These are phyloP conservation scores for Coffea humblotiana DNA, from an alignment of 305 asterid genomes.

Conservation along the genomic window DNA sequence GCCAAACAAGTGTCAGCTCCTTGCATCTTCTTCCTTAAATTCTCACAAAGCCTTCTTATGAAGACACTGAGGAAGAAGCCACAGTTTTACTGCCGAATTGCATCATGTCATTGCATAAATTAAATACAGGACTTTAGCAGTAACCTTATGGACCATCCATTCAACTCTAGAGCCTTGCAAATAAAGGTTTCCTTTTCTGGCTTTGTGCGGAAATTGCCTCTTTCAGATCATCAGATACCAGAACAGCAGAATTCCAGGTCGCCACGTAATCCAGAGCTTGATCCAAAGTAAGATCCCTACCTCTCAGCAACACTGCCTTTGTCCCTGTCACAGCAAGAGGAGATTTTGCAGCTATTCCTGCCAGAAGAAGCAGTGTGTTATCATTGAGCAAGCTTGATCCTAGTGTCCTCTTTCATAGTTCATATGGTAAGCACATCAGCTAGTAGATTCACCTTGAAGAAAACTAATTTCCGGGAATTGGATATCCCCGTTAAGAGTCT, in stretches of 20 bases:
- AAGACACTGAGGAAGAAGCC: conserved; percentile 20
- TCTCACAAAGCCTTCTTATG: not conserved
- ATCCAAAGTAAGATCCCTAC: conserved; percentile 66
- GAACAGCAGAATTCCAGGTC: conserved; percentile 74
- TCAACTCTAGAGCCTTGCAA: conserved; percentile 50
- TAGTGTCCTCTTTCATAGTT: not conserved
- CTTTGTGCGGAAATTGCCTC: conserved; percentile 64
- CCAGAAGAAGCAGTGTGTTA: not conserved
- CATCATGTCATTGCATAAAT: no score
- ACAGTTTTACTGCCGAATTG: conserved; percentile 7
- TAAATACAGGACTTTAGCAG: no score
- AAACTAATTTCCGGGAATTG: not conserved
- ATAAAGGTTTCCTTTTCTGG: conserved; percentile 67
- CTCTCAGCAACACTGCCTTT: conserved; percentile 67
- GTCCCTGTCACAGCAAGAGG: conserved; percentile 82
- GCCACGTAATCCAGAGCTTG: conserved; percentile 94
- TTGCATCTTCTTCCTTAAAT: not conserved
- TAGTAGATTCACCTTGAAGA: not conserved
- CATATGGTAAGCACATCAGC: not conserved
- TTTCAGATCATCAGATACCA: conserved; percentile 60
- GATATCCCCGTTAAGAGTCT: not conserved
- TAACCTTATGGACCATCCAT: no score
- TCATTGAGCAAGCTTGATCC: not conserved
- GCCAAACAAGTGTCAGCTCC: not conserved
- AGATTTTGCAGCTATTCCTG: conserved; percentile 73